A percentile compares a stretch with the other conserved stretches of the same genome.
These are phyloP conservation scores for Aeminium ludgeri DNA, from an alignment of 495 filamentous ascomycete genomes.

Conservation along the genomic window DNA sequence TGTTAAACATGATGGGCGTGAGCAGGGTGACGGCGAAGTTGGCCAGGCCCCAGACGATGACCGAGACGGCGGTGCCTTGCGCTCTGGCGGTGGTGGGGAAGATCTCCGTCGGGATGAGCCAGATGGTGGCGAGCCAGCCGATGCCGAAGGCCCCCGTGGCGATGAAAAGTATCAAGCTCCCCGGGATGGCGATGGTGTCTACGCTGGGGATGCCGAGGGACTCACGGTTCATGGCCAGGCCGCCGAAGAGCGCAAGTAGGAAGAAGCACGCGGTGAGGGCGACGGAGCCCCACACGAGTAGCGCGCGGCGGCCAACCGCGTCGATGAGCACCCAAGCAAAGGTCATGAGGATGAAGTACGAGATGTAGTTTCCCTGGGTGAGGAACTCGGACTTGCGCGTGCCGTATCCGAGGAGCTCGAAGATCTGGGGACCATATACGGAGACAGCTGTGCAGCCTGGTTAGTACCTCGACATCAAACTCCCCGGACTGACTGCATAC, in stretches of 20 bases:
- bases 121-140: slow-evolving; percentile 38
- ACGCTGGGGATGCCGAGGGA: slow-evolving; percentile 20
- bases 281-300: slow-evolving; percentile 33
- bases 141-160: slow-evolving; percentile 41
- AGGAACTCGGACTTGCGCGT: slow-evolving; percentile 31
- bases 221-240: slow-evolving; percentile 22
- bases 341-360: slow-evolving; percentile 39
- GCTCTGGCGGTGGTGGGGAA: slow-evolving; percentile 37
- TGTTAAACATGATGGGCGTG: slow-evolving; percentile 40
- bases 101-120: slow-evolving; percentile 44
- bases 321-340: slow-evolving; percentile 37
- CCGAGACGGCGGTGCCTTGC: slow-evolving; percentile 34
- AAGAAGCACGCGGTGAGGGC: slow-evolving; percentile 30
- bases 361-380: slow-evolving; percentile 38
- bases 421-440: slow-evolving; percentile 43
- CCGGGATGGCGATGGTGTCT: slow-evolving; percentile 29
- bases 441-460: slow-evolving; percentile 38
- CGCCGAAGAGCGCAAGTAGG: slow-evolving; percentile 32
- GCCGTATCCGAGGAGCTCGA: slow-evolving; percentile 34
- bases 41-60: slow-evolving; percentile 40
- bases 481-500: too few relatives aligned
- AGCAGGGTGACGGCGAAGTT: slow-evolving; percentile 40
- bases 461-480: slow-evolving; percentile 12
- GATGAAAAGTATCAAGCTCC: slow-evolving; percentile 30
- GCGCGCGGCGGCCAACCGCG: slow-evolving; percentile 32